A percentile compares a stretch with the other conserved stretches of the same genome.
Conservation (phyloP, 345 rosid genomes). For the Eucalyptus shirleyi region DNA sequence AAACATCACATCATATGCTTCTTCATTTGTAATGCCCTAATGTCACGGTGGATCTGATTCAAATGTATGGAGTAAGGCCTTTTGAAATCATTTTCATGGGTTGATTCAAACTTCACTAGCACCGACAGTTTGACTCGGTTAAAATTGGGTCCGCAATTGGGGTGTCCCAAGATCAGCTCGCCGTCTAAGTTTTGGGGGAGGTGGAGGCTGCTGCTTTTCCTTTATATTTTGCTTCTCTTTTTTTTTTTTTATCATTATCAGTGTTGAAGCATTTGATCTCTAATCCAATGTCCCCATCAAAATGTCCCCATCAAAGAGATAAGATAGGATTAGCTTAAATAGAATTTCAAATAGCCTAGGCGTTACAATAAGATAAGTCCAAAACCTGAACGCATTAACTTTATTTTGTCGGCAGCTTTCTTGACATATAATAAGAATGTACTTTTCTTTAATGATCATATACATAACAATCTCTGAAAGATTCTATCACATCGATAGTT, state of each 20-base stretch:
- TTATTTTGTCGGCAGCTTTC: not conserved
- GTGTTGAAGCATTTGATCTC: not conserved
- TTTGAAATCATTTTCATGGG: not conserved
- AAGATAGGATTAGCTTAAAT: not conserved
- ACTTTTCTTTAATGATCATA: not conserved
- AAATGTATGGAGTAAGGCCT: not conserved
- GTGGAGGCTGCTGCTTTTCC: not conserved
- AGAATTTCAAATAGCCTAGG: not conserved
- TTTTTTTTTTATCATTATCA: not conserved
- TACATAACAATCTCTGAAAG: rapidly evolving
- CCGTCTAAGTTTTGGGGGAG: not conserved
- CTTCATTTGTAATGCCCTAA: not conserved
- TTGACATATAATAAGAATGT: not conserved
- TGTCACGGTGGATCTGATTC: not conserved
- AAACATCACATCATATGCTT: not conserved
- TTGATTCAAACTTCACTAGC: not conserved
- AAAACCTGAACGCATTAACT: not conserved
- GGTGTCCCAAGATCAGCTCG: not conserved
- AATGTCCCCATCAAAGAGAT: no score
- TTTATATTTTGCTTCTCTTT: not conserved
- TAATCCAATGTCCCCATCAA: not conserved
- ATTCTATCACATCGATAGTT: not conserved
- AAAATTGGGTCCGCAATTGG: not conserved
- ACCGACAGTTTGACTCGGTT: not conserved
- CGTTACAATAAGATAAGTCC: not conserved